Percentiles rank a stretch among this genome's conserved stretches.
These are phyloP conservation scores for Hyaloscypha hepaticicola DNA, from an alignment of 495 filamentous ascomycete species.

Conservation along the genomic window DNA sequence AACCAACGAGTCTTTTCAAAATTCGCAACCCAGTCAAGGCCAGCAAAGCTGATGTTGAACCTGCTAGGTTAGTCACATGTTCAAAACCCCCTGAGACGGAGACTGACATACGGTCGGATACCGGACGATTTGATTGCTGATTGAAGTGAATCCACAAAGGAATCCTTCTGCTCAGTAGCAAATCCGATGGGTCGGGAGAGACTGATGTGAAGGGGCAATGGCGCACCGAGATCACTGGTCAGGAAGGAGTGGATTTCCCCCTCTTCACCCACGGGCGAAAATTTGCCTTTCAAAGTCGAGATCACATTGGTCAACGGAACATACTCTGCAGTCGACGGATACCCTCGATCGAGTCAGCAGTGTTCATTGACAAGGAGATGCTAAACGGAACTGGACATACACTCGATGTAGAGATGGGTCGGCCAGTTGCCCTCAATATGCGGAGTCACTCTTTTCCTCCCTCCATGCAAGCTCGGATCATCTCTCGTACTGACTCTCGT, in stretches of 20 bases:
- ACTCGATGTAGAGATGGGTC: slow-evolving; percentile 89
- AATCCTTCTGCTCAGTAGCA: slow-evolving; percentile 39
- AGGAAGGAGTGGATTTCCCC: slow-evolving; percentile 59
- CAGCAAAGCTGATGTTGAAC: slow-evolving; percentile 48
- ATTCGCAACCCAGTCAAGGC: slow-evolving; percentile 68
- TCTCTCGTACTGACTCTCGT: slow-evolving; percentile 73
- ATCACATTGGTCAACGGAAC: slow-evolving; percentile 53
- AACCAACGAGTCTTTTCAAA: slow-evolving; percentile 81
- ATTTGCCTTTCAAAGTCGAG: slow-evolving; percentile 33
- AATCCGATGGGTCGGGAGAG: slow-evolving; percentile 58
- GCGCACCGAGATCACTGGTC: slow-evolving; percentile 69
- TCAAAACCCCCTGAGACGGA: background rate
- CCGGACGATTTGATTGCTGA: slow-evolving; percentile 40
- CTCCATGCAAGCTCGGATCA: slow-evolving; percentile 81
- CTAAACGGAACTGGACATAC: slow-evolving; percentile 41
- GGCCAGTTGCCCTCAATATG: slow-evolving; percentile 93
- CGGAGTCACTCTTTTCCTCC: slow-evolving; percentile 74
- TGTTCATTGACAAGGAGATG: background rate
- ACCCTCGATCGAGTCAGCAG: slow-evolving; percentile 54
- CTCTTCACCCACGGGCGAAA: slow-evolving; percentile 8
- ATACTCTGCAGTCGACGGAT: slow-evolving; percentile 60
- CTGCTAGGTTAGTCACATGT: slow-evolving; percentile 35
- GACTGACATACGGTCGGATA: slow-evolving; percentile 45
- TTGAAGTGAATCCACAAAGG: slow-evolving; percentile 22
- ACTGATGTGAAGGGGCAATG: slow-evolving; percentile 87